Conservation (phyloP, 139 green algal genomes). For the Desmodesmus armatus region DNA sequence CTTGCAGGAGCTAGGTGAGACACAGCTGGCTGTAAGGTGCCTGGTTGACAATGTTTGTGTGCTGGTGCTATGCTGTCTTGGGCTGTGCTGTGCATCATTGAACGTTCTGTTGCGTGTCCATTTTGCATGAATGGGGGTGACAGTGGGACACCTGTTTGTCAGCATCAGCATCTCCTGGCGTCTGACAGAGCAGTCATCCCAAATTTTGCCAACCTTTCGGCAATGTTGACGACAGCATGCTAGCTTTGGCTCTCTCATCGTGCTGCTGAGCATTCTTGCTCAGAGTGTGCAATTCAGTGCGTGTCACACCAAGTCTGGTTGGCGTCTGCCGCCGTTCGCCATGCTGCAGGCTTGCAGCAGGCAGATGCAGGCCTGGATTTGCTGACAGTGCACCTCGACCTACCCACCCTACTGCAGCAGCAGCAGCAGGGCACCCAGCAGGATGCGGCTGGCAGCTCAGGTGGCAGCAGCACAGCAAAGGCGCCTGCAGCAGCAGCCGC, state of each 20-base stretch:
- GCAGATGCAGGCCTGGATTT: slow-evolving; percentile 43
- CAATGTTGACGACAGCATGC: no score
- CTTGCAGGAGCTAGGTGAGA: slow-evolving; percentile 36
- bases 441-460: background rate
- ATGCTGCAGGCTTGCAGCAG: slow-evolving; percentile 31
- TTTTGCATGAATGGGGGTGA: no score
- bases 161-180: no score
- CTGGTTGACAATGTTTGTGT: background rate
- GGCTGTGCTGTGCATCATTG: slow-evolving; percentile 17
- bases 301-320: no score
- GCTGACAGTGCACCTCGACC: slow-evolving; percentile 52
- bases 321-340: no score
- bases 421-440: background rate
- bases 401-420: slow-evolving; percentile 10
- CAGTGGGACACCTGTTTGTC: no score
- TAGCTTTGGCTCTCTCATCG: no score
- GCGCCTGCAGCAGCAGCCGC: background rate
- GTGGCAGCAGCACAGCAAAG: slow-evolving; percentile 13
- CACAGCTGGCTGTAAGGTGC: background rate
- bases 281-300: no score
- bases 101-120: background rate
- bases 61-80: background rate
- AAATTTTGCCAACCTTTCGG: no score
- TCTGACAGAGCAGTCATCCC: no score
- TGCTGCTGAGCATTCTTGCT: no score